phyloP scores from a whole-genome alignment of 176 grass and related monocot genomes.

The Chrysopogon serrulatus region DNA sequence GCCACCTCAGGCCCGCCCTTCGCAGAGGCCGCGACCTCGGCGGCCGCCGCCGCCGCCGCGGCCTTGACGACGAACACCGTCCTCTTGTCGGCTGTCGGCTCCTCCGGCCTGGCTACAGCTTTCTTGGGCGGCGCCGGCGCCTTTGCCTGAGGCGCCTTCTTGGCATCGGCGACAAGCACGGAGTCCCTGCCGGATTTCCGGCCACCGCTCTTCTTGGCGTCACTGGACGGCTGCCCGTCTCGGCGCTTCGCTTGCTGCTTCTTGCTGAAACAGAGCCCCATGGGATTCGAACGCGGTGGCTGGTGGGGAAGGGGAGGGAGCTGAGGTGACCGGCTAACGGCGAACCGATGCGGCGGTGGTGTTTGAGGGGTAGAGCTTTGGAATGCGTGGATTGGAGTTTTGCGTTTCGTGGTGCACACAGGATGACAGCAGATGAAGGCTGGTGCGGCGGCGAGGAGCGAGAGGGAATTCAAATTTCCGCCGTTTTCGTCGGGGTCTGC shows the following conservation, averaged over 20 bases:
- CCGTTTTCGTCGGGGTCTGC: conserved; percentile 24
- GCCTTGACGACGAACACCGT: conserved; percentile 75
- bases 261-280: conserved; percentile 97
- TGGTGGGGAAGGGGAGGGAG: background rate
- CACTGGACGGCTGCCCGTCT: background rate
- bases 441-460: background rate
- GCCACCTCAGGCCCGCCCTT: background rate
- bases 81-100: conserved; percentile 50
- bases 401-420: conserved; percentile 1
- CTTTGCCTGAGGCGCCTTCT: conserved; percentile 11
- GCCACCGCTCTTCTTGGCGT: background rate
- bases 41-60: conserved; percentile 19
- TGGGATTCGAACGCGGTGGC: conserved; percentile 3
- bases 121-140: conserved; percentile 1
- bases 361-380: background rate
- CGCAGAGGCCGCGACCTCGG: background rate
- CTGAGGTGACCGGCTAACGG: background rate
- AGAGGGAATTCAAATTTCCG: conserved; percentile 61
- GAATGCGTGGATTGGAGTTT: background rate
- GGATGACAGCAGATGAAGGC: background rate
- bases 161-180: background rate
- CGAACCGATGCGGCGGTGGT: background rate
- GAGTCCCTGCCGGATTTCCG: background rate
- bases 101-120: conserved; percentile 25
- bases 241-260: conserved; percentile 37